A percentile compares a stretch with the other conserved stretches of the same genome.
Evolutionary conservation across 441 rosid genomes (phyloP).

Genomic region (Metrosideros polymorpha): DNA sequence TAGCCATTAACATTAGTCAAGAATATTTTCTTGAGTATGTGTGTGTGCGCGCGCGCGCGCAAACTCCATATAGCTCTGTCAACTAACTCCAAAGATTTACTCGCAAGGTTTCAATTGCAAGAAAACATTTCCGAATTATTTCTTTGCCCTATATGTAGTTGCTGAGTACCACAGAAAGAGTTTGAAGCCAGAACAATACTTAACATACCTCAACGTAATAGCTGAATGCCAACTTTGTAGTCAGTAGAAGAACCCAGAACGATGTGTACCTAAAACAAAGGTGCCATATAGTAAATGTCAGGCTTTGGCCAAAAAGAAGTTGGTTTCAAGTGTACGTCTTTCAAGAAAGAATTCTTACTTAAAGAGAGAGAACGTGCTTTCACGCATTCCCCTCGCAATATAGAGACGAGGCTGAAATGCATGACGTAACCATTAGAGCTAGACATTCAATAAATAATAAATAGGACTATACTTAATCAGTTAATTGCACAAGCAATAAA

Average conservation of each 20-base stretch:
- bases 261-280: slow-evolving; percentile 61
- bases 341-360: no score
- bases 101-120: background rate
- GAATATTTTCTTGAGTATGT: background rate
- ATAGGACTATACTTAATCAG: background rate
- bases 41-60: no score
- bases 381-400: slow-evolving; percentile 99
- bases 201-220: slow-evolving; percentile 77
- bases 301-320: background rate
- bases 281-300: slow-evolving; percentile 2
- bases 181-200: background rate
- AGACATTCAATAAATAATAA: background rate
- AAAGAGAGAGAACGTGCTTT: slow-evolving; percentile 81
- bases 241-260: slow-evolving; percentile 84
- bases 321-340: background rate
- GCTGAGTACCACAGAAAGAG: background rate
- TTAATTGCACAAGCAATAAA: background rate
- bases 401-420: slow-evolving; percentile 85
- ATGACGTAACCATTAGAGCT: background rate
- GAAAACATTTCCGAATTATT: background rate
- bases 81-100: background rate
- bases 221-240: slow-evolving; percentile 91
- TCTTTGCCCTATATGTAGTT: background rate
- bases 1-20: background rate
- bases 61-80: background rate